phyloP scores from a whole-genome alignment of 2,329 filamentous ascomycete genomes.

The Phialemoniopsis sp. region DNA sequence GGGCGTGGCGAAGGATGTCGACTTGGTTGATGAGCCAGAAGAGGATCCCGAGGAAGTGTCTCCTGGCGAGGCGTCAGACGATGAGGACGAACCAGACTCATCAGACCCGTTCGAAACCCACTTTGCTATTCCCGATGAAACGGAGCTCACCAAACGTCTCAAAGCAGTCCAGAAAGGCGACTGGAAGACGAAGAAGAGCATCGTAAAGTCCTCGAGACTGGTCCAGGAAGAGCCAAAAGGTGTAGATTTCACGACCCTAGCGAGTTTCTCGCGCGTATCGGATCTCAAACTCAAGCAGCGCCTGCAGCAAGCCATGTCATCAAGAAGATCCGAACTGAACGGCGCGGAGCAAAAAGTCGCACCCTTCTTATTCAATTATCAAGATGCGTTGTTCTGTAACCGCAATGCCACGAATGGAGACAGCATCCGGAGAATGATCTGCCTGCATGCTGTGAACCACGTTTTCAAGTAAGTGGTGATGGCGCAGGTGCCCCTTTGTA shows the following conservation, averaged over 20 bases:
- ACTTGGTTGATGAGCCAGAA: constrained; percentile 45
- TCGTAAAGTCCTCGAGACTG: constrained; percentile 41
- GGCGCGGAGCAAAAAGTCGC: constrained; percentile 61
- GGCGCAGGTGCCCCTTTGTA: background rate
- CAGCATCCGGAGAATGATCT: constrained; percentile 66
- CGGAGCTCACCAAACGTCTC: constrained; percentile 50
- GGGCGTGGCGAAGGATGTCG: constrained; percentile 30
- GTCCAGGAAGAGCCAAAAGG: constrained; percentile 28
- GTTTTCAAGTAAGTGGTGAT: constrained; percentile 71
- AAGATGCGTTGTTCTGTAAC: constrained; percentile 73
- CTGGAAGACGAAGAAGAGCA: constrained; percentile 45
- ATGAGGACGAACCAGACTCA: constrained; percentile 41
- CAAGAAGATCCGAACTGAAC: constrained; percentile 54
- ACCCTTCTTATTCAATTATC: constrained; percentile 74
- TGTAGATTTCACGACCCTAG: constrained; percentile 24
- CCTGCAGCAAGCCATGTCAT: constrained; percentile 50
- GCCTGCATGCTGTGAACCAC: constrained; percentile 86
- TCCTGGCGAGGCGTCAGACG: constrained; percentile 29
- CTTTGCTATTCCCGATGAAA: constrained; percentile 66
- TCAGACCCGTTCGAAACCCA: constrained; percentile 77
- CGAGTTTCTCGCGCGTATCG: constrained; percentile 31
- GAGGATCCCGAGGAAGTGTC: constrained; percentile 33
- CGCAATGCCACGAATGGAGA: constrained; percentile 66
- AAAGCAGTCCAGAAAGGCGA: constrained; percentile 42
- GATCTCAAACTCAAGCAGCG: constrained; percentile 67